Percentiles rank a stretch among this genome's conserved stretches.
phyloP scores from a whole-genome alignment of 2,329 filamentous ascomycete species.

The Tolypocladium album region DNA sequence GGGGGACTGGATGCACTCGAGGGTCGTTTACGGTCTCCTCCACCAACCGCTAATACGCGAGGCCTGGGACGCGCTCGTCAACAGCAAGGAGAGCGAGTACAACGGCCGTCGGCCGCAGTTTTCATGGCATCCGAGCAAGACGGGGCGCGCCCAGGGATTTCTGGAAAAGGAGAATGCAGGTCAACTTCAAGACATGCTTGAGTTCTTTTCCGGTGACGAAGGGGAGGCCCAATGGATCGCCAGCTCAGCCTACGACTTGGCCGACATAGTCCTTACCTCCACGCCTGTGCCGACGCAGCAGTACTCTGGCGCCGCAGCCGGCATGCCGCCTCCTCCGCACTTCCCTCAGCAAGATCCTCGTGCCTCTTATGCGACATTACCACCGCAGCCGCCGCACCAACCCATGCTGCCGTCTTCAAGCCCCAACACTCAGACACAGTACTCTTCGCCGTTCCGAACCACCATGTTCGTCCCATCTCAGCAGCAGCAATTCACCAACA shows the following conservation, averaged over 20 bases:
- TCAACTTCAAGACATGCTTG: constrained; percentile 52
- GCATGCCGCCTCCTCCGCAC: constrained; percentile 11
- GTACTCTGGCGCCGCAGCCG: constrained; percentile 13
- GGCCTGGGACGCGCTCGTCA: constrained; percentile 48
- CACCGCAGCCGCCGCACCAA: constrained; percentile 18
- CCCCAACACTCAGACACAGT: constrained; percentile 12
- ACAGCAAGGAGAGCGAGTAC: constrained; percentile 43
- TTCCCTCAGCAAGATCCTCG: constrained; percentile 16
- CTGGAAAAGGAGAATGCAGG: constrained; percentile 52
- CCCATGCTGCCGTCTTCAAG: constrained; percentile 12
- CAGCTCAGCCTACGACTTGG: constrained; percentile 46
- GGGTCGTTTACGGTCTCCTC: constrained; percentile 56
- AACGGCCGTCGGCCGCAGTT: constrained; percentile 45
- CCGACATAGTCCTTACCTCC: constrained; percentile 31
- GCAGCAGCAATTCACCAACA: constrained; percentile 15
- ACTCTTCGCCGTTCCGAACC: constrained; percentile 18
- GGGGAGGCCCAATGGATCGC: constrained; percentile 47
- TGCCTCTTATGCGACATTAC: constrained; percentile 19
- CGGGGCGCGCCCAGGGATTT: constrained; percentile 45
- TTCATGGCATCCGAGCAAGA: constrained; percentile 49
- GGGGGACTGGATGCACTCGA: constrained; percentile 57
- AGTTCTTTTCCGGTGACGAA: constrained; percentile 50
- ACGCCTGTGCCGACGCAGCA: constrained; percentile 19
- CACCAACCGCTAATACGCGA: constrained; percentile 52
- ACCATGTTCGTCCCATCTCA: constrained; percentile 22